These are phyloP conservation scores for rapeseed (Brassica napus) DNA, from an alignment of 345 rosid species.

Conservation along the genomic window DNA sequence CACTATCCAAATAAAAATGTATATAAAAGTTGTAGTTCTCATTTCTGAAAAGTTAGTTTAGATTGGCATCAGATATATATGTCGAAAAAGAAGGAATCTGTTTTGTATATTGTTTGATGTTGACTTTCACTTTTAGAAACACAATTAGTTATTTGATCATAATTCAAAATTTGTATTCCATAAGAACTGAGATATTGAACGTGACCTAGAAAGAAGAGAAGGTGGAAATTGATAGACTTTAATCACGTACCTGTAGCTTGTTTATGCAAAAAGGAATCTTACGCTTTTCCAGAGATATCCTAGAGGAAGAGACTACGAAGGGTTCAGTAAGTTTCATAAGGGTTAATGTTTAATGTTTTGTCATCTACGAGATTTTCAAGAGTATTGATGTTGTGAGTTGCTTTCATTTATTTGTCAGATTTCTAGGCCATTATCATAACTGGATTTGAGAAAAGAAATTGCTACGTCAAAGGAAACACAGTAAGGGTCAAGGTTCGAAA, in stretches of 20 bases:
- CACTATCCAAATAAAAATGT: not conserved
- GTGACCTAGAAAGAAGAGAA: not conserved
- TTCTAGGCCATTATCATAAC: not conserved
- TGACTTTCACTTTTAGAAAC: not conserved
- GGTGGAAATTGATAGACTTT: not conserved
- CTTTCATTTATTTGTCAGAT: not conserved
- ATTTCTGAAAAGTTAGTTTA: not conserved
- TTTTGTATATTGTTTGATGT: not conserved
- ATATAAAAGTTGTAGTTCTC: not conserved
- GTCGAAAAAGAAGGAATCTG: not conserved
- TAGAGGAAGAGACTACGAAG: not conserved
- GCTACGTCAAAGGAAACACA: not conserved
- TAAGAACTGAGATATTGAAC: not conserved
- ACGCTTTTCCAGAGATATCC: not conserved
- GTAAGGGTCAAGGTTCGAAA: not conserved
- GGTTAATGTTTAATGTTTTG: not conserved
- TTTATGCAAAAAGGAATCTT: not conserved
- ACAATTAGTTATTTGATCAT: not conserved
- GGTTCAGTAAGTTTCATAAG: not conserved
- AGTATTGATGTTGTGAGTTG: not conserved
- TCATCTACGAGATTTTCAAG: not conserved
- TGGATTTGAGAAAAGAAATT: not conserved
- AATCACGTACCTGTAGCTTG: not conserved
- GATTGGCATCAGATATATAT: not conserved
- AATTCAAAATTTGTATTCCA: not conserved